phyloP scores from a whole-genome alignment of 169 alveolate genomes.

The Plasmodium falciparum region DNA sequence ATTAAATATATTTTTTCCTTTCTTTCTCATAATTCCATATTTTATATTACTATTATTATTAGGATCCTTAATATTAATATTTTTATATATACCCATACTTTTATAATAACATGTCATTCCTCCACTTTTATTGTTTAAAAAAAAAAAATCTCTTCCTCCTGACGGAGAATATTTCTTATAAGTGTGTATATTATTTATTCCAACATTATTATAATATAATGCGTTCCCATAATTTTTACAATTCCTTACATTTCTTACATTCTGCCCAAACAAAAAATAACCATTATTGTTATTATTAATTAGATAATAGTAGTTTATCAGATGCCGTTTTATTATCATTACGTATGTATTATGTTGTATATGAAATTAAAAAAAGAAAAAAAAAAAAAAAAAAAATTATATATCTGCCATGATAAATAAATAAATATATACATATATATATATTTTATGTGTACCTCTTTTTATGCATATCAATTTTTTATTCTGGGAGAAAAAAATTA shows the following conservation, averaged over 20 bases:
- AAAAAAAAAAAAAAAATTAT: not conserved
- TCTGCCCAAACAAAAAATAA: not conserved
- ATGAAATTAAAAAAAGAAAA: not conserved
- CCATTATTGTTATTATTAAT: not conserved
- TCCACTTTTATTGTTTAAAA: not conserved
- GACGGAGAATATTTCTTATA: not conserved
- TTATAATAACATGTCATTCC: too few relatives aligned
- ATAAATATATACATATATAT: too few relatives aligned
- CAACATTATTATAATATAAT: too few relatives aligned
- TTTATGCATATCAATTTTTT: too few relatives aligned
- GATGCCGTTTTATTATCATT: slow-evolving; percentile 9
- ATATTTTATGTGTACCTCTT: too few relatives aligned
- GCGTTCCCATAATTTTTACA: not conserved
- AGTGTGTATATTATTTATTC: too few relatives aligned
- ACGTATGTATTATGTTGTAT: not conserved
- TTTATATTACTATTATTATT: slow-evolving; percentile 3
- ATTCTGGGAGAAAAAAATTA: too few relatives aligned
- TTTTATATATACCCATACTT: too few relatives aligned
- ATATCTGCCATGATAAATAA: too few relatives aligned
- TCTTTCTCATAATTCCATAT: not conserved
- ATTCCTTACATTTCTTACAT: slow-evolving; percentile 15
- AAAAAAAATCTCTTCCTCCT: not conserved
- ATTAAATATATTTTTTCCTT: too few relatives aligned
- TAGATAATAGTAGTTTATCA: slow-evolving; percentile 8
- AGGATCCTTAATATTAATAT: not conserved